Conservation (phyloP, 805 yeast genomes). For the Metschnikowia baotianmanensis region DNA sequence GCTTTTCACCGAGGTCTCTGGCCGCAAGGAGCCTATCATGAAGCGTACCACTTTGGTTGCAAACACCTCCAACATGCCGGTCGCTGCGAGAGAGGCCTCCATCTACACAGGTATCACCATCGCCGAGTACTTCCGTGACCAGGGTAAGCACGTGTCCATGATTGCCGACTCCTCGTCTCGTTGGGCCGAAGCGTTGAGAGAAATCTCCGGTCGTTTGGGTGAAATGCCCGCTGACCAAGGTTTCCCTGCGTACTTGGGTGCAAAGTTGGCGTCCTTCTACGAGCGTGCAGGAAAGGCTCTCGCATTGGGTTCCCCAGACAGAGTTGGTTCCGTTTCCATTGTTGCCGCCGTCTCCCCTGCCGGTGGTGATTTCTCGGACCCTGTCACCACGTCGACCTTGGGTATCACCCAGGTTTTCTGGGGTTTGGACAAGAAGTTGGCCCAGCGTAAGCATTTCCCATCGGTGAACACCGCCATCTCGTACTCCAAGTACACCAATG, state of each 20-base stretch:
- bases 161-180: conserved; percentile 99
- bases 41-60: conserved; percentile 99
- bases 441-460: conserved; percentile 99
- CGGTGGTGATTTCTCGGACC: conserved; percentile 99
- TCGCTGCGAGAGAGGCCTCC: conserved; percentile 99
- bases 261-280: conserved; percentile 96
- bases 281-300: conserved; percentile 99
- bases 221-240: conserved; percentile 99
- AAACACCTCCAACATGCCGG: conserved; percentile 99
- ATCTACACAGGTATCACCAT: conserved; percentile 98
- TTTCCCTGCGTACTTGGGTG: conserved; percentile 99
- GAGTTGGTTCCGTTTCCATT: conserved; percentile 97
- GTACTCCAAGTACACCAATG: conserved; percentile 92
- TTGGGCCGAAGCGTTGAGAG: conserved; percentile 99
- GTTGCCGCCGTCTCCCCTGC: conserved; percentile 99
- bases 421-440: conserved; percentile 99
- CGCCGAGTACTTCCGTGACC: conserved; percentile 99
- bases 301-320: conserved; percentile 94
- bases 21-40: conserved; percentile 98
- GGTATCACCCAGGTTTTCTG: conserved; percentile 99
- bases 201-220: conserved; percentile 99
- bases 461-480: conserved; percentile 95
- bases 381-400: conserved; percentile 95
- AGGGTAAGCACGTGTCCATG: conserved; percentile 98
- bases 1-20: conserved; percentile 83